Percentiles rank a stretch among this genome's conserved stretches.
Evolutionary conservation across 2,329 filamentous ascomycete species (phyloP).

Genomic region (Lecanicillium sp.): DNA sequence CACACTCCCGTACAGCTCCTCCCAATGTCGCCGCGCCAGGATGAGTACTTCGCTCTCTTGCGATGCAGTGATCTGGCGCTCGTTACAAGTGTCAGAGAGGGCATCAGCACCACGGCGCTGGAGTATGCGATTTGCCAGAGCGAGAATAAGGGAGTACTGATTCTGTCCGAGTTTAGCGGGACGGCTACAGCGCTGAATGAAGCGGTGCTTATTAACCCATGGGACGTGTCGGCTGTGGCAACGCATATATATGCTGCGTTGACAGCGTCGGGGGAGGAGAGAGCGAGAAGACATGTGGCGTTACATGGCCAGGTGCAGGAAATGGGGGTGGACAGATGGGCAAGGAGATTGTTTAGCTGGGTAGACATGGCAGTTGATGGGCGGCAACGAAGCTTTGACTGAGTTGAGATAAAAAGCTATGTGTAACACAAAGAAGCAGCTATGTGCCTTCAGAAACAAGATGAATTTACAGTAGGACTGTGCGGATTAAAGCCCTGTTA

Average conservation of each 20-base stretch:
- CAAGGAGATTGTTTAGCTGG: not conserved
- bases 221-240: constrained; percentile 81
- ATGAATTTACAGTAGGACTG: too few relatives aligned
- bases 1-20: constrained; percentile 92
- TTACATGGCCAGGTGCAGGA: constrained; percentile 4
- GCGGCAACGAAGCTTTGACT: too few relatives aligned
- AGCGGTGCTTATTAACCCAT: constrained; percentile 94
- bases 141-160: constrained; percentile 77
- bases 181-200: constrained; percentile 79
- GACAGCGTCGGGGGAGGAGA: constrained; percentile 62
- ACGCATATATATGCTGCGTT: constrained; percentile 76
- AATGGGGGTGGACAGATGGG: constrained; percentile 9
- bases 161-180: constrained; percentile 93
- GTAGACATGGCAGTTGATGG: too few relatives aligned
- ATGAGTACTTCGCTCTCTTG: constrained; percentile 89
- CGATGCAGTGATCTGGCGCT: constrained; percentile 84
- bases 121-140: constrained; percentile 93
- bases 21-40: constrained; percentile 80
- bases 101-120: constrained; percentile 95
- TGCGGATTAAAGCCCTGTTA: too few relatives aligned
- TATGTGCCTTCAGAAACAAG: too few relatives aligned
- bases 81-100: constrained; percentile 91
- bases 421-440: too few relatives aligned
- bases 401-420: too few relatives aligned
- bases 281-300: constrained; percentile 55